phyloP scores from a whole-genome alignment of 345 rosid species.

The Sapria himalayana region DNA sequence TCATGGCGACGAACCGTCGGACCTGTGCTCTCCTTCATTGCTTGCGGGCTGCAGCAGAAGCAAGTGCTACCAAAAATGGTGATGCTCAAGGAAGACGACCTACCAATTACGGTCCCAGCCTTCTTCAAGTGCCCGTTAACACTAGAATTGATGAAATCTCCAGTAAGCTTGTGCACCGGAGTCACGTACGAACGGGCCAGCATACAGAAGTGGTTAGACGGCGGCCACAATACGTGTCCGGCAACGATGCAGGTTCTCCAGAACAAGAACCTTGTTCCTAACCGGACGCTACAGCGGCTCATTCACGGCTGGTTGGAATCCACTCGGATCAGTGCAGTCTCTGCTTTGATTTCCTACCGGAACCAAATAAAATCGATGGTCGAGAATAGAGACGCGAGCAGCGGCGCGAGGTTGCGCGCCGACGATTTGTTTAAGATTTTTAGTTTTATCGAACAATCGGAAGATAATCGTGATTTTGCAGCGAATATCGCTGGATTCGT shows the following conservation, averaged over 20 bases:
- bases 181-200: constrained; percentile 81
- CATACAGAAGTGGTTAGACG: constrained; percentile 76
- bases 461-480: constrained; percentile 32
- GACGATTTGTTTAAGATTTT: constrained; percentile 16
- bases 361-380: constrained; percentile 19
- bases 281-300: constrained; percentile 61
- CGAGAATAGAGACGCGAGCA: constrained; percentile 7
- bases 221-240: constrained; percentile 81
- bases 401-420: constrained; percentile 5
- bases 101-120: constrained; percentile 53
- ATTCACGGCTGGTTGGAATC: constrained; percentile 47
- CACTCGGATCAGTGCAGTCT: constrained; percentile 8
- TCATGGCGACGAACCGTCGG: too few relatives aligned
- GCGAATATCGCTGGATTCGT: constrained; percentile 26
- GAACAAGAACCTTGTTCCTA: constrained; percentile 53
- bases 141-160: constrained; percentile 81
- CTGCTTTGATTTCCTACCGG: constrained; percentile 9
- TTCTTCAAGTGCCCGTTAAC: constrained; percentile 87
- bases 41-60: too few relatives aligned
- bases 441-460: constrained; percentile 30
- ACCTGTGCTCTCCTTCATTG: too few relatives aligned
- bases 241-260: constrained; percentile 88
- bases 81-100: constrained; percentile 48
- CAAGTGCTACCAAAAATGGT: too few relatives aligned
- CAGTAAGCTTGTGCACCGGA: constrained; percentile 87